phyloP scores from a whole-genome alignment of 75 land plant genomes.

The Cunninghamia lanceolata region DNA sequence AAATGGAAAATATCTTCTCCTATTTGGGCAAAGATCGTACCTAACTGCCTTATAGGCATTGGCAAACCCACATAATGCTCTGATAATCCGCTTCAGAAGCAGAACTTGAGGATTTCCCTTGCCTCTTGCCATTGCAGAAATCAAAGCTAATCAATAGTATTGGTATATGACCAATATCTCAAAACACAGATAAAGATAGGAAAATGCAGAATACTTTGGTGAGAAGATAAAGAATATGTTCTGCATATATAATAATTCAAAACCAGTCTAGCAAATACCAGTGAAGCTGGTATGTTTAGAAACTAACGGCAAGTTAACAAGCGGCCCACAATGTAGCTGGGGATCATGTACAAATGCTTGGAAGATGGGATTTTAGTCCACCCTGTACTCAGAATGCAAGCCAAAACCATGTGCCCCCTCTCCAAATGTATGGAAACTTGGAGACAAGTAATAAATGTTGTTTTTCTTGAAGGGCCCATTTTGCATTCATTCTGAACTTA shows the following conservation, averaged over 20 bases:
- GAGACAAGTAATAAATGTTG: background rate
- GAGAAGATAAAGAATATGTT: background rate
- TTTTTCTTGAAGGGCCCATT: background rate
- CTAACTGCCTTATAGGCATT: background rate
- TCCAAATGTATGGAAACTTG: background rate
- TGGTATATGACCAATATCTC: background rate
- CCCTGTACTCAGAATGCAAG: background rate
- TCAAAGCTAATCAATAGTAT: background rate
- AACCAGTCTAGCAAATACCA: background rate
- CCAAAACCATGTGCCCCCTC: background rate
- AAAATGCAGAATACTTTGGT: background rate
- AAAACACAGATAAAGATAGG: background rate
- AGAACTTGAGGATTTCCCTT: background rate
- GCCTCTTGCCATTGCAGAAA: background rate
- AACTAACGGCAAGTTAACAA: background rate
- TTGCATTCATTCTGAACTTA: too few species aligned
- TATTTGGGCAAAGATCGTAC: background rate
- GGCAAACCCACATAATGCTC: background rate
- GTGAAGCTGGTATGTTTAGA: background rate
- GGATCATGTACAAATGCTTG: background rate
- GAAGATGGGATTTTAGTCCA: background rate
- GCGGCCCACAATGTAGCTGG: background rate
- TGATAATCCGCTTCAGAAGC: background rate
- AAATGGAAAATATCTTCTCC: background rate
- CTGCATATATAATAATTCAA: background rate